Conservation (phyloP, 208 protist genomes). For the Angomonas deanei region DNA sequence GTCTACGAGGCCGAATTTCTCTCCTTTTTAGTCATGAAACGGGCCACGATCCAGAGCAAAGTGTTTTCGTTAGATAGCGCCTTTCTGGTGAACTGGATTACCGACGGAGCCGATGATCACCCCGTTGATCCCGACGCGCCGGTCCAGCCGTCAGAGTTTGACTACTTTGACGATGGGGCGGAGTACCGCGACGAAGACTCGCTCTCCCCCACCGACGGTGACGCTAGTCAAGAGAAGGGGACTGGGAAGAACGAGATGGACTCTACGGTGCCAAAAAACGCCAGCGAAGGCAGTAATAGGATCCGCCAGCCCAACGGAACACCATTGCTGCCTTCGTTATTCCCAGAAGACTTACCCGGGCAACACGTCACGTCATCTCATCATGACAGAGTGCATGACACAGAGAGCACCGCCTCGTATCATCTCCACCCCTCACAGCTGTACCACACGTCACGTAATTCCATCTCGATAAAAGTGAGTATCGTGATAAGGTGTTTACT, state of each 20-base stretch:
- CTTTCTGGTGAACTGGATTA: slow-evolving; percentile 53
- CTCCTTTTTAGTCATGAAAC: slow-evolving; percentile 65
- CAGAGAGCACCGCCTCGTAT: background rate
- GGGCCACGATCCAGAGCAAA: slow-evolving; percentile 12
- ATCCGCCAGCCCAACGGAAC: slow-evolving; percentile 33
- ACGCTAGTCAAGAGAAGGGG: background rate
- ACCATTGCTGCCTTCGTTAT: slow-evolving; percentile 50
- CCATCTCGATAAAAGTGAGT: background rate
- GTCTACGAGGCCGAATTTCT: slow-evolving; percentile 76
- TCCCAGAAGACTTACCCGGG: background rate
- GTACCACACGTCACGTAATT: too few species aligned
- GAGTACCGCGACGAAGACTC: background rate
- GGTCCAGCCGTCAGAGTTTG: background rate
- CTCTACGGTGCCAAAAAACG: background rate
- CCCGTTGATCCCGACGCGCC: slow-evolving; percentile 13
- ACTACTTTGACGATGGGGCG: background rate
- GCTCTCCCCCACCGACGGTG: background rate
- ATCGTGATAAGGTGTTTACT: background rate
- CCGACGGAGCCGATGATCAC: slow-evolving; percentile 33
- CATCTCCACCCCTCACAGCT: background rate
- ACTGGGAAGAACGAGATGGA: background rate
- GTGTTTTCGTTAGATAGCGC: slow-evolving; percentile 43
- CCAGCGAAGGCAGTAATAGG: slow-evolving; percentile 42
- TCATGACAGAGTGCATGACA: too few species aligned
- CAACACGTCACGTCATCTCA: background rate